Base-by-base conservation (phyloP, 2,329 filamentous ascomycete genomes). In the Fusarium oxysporum region DNA sequence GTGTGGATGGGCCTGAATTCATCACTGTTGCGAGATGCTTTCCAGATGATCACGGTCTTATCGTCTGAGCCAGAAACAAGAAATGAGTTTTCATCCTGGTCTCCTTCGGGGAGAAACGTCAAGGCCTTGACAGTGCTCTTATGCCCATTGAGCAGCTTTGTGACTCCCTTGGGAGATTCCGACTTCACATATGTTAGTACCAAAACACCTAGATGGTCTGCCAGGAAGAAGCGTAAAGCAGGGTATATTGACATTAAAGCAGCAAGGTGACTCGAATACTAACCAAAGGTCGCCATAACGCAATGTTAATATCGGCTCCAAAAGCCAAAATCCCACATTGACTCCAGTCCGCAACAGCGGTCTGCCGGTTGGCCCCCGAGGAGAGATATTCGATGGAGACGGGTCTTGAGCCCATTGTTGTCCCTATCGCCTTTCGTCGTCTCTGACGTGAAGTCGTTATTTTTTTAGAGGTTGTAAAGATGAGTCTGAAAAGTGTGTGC, bases 321-420 rank as follows among this genome's bases (percentile, higher is more conserved):
- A 94, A 99, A 35, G 95, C 96, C 60, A 99, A 86, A 48, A 95
- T 80, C 14, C 92, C 93, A 71, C 87, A 84, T 25, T 83, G 79
- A 79, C 93, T 91, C 96, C 96, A 99, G 83, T 98, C 96, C 33
- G 96, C 95, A 33, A 94, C 93, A 21, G 92, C 91, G 23, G 96
- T 93, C 78, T 98, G 94, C 77, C 96, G 89, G 82, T 98, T 99
- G 51, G 94, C 96, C 68, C 96, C 96, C 71, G 92, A 91, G 51
- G 94, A 92, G 74, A 96, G 81, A 74, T 91, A 90, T 70, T 86
- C 83, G 72, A 84, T 79, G 33, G 81, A 81, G 33, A 86, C 77
- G 44, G 73, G 74, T 41, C 74, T 72, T 50, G 67, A 35, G n/a
- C 58, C 66, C 65, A 69, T 66, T 63, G 75, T 74, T 80, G 82